Conservation (phyloP, 2,329 filamentous ascomycete species). For the Penicillium italicum region DNA sequence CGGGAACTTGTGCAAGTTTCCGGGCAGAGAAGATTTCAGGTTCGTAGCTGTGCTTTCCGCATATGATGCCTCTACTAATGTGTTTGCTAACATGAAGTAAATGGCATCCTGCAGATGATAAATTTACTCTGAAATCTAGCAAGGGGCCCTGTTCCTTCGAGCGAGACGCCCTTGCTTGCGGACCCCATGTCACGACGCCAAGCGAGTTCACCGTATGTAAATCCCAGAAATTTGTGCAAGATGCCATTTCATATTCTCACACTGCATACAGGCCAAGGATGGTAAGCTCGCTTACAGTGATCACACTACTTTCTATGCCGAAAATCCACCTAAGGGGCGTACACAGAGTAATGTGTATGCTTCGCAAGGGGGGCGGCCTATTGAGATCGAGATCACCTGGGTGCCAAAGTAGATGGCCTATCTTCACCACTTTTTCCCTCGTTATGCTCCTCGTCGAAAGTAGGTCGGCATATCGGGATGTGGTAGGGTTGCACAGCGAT, state of each 20-base stretch:
- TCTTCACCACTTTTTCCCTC: neutral
- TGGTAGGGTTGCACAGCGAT: neutral
- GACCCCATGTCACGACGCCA: constrained; percentile 28
- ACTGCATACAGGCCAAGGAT: constrained; percentile 27
- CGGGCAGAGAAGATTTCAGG: constrained; percentile 27
- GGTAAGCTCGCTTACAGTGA: constrained; percentile 33
- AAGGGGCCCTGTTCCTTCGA: constrained; percentile 59
- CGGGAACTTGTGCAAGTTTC: constrained; percentile 64
- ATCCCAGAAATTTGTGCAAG: neutral
- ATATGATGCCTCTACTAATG: neutral
- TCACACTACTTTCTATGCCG: constrained; percentile 39
- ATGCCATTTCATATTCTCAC: neutral
- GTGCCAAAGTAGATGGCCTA: constrained; percentile 10
- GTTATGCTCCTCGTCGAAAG: neutral
- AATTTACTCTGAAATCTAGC: constrained; percentile 55
- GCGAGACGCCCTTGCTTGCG: constrained; percentile 55
- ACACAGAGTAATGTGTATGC: constrained; percentile 35
- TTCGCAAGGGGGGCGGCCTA: constrained; percentile 30
- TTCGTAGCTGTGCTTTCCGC: constrained; percentile 14
- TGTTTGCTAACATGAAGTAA: neutral
- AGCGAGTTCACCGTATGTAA: constrained; percentile 32
- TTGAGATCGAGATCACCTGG: constrained; percentile 37
- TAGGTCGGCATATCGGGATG: neutral
- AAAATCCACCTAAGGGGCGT: constrained; percentile 36
- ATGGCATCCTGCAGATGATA: constrained; percentile 17